Evolutionary conservation across 352 stramenopile species (phyloP), one percentile per base, ranked within the genome.

Genomic region (Pythium monospermum): DNA sequence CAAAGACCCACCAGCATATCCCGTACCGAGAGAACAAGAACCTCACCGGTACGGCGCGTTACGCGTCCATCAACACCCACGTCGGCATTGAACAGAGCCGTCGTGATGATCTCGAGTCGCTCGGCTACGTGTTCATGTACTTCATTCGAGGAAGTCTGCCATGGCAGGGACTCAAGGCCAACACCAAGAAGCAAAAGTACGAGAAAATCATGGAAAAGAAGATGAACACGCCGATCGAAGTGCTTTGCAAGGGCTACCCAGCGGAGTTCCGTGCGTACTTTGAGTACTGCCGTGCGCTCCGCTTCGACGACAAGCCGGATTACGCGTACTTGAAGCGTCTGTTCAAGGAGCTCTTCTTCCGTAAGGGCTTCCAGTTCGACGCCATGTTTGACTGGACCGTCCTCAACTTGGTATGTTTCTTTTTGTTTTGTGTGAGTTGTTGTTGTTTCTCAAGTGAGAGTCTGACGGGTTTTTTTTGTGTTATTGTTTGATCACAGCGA

Each of bases 191-290:
- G 69, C 83, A 94, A 62, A 98, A 98, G 68, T 98, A 98, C 80
- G 95, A 98, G 72, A 94, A 98, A 57, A 99, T 99, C 66, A 97
- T 98, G 85, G 96, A 99, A 65, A 98, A 98, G 78, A 99, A 99
- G 75, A 97, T 98, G 76, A 92, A 90, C 63, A 94, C 88, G 12
- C 84, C 87, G 26, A 97, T 96, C 36, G 82, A 94, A 43, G 83
- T 96, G 52, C 71, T 97, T 4, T 97, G 89, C 72, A 87, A 97
- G 69, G 95, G 88, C 48, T 98, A 97, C 64, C 91, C 94, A 11
- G 96, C 91, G 12, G 94, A 99, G 68, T 98, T 99, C 71, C 84
- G 94, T 40, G 95, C 86, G 8, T 99, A 99, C 82, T 98, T 99
- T 69, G 95, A 98, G 60, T 92, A 92, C 69, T 90, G 78, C 61